Evolutionary conservation across 164 flowering plant genomes (phyloP).

Genomic region (Chimonanthus salicifolius): DNA sequence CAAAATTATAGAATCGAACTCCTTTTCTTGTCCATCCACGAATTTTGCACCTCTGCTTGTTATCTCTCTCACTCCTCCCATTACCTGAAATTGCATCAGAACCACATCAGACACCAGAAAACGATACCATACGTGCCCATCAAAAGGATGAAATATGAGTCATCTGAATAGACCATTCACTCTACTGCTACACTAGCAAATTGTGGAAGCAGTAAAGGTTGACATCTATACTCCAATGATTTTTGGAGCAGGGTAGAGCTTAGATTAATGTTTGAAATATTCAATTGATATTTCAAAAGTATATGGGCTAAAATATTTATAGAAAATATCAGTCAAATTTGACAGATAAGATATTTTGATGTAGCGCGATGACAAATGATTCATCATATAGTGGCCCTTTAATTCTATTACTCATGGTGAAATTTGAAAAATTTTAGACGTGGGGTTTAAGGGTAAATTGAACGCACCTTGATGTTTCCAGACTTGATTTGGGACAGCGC

Average conservation of each 20-base stretch:
- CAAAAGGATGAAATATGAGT: background rate
- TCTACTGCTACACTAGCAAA: background rate
- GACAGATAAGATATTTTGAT: too few species aligned
- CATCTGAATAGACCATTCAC: background rate
- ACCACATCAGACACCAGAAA: too few species aligned
- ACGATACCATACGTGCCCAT: background rate
- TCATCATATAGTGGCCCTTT: too few species aligned
- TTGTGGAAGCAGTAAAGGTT: background rate
- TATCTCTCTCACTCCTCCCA: slow-evolving; percentile 78
- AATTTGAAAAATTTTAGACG: too few species aligned
- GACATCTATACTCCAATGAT: too few species aligned
- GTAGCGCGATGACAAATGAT: too few species aligned
- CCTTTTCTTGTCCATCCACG: slow-evolving; percentile 70
- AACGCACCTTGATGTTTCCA: slow-evolving; percentile 74
- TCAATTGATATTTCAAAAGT: too few species aligned
- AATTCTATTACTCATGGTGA: too few species aligned
- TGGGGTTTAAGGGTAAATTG: background rate
- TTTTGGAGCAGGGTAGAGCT: background rate
- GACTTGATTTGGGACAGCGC: slow-evolving; percentile 66
- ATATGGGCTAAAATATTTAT: too few species aligned
- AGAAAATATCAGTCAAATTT: too few species aligned
- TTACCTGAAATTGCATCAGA: slow-evolving; percentile 35
- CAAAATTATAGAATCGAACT: slow-evolving; percentile 77
- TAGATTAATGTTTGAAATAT: too few species aligned
- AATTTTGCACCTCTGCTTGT: slow-evolving; percentile 67